phyloP scores from a whole-genome alignment of 1,139 yeast species.

The Candida pseudoviswanathii region DNA sequence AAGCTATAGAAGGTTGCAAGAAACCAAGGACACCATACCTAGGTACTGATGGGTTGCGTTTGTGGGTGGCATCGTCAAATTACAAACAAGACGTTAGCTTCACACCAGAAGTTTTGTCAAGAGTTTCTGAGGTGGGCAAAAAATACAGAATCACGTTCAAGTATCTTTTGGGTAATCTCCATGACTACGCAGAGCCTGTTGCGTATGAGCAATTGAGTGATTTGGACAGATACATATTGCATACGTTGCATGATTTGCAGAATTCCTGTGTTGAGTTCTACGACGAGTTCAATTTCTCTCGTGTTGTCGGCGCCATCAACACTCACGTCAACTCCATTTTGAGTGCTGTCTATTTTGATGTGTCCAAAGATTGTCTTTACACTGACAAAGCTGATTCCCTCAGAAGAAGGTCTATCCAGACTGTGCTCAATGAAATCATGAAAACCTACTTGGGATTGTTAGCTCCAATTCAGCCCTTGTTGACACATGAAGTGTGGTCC shows the following conservation, averaged over 20 bases:
- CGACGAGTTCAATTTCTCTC: conserved; percentile 62
- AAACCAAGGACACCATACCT: conserved; percentile 61
- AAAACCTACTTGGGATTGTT: conserved; percentile 64
- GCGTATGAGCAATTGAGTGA: conserved; percentile 45
- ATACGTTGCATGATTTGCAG: conserved; percentile 55
- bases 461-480: conserved; percentile 80
- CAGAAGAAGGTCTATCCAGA: conserved; percentile 68
- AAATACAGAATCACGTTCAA: conserved; percentile 82
- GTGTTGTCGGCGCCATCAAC: conserved; percentile 63
- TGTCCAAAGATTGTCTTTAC: conserved; percentile 82
- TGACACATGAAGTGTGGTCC: conserved; percentile 89
- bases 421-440: conserved; percentile 65
- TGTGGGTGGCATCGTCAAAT: conserved; percentile 90
- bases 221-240: conserved; percentile 67
- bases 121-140: conserved; percentile 79
- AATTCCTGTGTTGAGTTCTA: conserved; percentile 47
- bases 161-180: conserved; percentile 77
- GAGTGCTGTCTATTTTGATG: conserved; percentile 84
- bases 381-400: conserved; percentile 56
- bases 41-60: conserved; percentile 89
- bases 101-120: conserved; percentile 69
- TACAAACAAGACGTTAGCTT: conserved; percentile 79
- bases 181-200: conserved; percentile 30
- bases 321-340: conserved; percentile 74
- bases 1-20: conserved; percentile 67